Evolutionary conservation across 192 early-diverging fungal species (phyloP), one percentile per base, ranked within the genome.

Genomic region (Backusella tarrabulga): DNA sequence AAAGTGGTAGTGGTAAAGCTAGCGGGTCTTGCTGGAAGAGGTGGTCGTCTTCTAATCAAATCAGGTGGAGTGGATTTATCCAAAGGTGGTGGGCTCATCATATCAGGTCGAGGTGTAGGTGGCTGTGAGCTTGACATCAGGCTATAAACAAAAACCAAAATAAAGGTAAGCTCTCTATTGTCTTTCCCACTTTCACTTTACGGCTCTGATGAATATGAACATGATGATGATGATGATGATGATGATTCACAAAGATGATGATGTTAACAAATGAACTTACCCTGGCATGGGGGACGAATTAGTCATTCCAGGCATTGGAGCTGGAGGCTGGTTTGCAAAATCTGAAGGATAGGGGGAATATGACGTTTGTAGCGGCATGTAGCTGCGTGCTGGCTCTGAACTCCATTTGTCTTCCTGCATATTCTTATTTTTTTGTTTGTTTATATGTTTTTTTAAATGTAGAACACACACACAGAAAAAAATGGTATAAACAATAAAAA

Each of bases 91-190:
- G 80, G 80, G n/a, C 68, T 52, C 26, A 60, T 50, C 26, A 67
- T 42, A n/a, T 82, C 80, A 14, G 80, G 80, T 29, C 74, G 50
- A 34, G 80, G 80, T 29, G 80, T 82, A 15, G 42, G 71, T 15
- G 80, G 80, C 19, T 82, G 80, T 15, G 80, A 82, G 7, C 70
- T 17, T 41, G 78, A 74, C 42, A 79, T 32, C 6, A 79, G n/a
- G 11, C 78, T 79, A 50, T 15, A 9, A 41, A 41, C 1, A 71
- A 40, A 6, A 70, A 70, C 19, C 44, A 44, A 38, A 9, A 40
- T 23, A 12, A 21, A 40, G n/a, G 6, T 23, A 70, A 70, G 8
- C 11, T 3, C 1, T 21, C 11, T 44, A 34, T 32, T 29, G 0
- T 3, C 23, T 17, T 19, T 21, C 4, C 15, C 6, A 2, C 54